Base-by-base conservation (phyloP, 352 stramenopile genomes). In the Phytophthora litchii region DNA sequence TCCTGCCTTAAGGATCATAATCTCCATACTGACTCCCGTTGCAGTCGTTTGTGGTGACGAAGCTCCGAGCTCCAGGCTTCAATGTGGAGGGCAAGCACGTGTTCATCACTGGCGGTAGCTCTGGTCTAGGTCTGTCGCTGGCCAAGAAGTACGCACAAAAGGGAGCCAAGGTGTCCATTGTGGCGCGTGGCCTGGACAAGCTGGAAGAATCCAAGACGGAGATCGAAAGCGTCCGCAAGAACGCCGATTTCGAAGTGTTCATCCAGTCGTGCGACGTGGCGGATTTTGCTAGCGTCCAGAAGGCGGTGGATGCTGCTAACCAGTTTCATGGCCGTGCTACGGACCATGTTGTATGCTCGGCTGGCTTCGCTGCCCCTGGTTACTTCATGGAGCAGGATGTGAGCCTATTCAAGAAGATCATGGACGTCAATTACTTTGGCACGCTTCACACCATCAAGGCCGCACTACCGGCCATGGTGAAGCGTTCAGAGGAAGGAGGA, bases 361-460 rank as follows among this genome's bases (percentile, higher is more conserved):
- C 87, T 4, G 85, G 85, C 3, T 60, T 82, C 17, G 71, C 81
- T 31, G 41, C 68, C 1, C 80, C 84, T 4, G 85, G 83, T 17
- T 92, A 92, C 66, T 87, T 96, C 58, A 16, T 92, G 37, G 78
- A 93, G 12, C 77, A 89, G 43, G 80, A 91, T 31, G 66, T 92
- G 41, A 74, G 60, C 38, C 67, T 91, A 13, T 86, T 82, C 74
- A 82, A 72, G 67, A 80, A 83, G 67, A 86, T 88, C 43, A 94
- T 94, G 80, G 83, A 94, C 49, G 70, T 94, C 45, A 93, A 96
- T 68, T 96, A 94, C 76, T 92, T 96, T 55, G 85, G 85, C 27
- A 81, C 82, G 40, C 64, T 96, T 23, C 70, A 94, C 64, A 60
- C 79, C 13, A 80, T 94, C 52, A 92, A 94, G 58, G 85, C 85